phyloP scores from a whole-genome alignment of 805 yeast species.

The Komagataella pastoris region DNA sequence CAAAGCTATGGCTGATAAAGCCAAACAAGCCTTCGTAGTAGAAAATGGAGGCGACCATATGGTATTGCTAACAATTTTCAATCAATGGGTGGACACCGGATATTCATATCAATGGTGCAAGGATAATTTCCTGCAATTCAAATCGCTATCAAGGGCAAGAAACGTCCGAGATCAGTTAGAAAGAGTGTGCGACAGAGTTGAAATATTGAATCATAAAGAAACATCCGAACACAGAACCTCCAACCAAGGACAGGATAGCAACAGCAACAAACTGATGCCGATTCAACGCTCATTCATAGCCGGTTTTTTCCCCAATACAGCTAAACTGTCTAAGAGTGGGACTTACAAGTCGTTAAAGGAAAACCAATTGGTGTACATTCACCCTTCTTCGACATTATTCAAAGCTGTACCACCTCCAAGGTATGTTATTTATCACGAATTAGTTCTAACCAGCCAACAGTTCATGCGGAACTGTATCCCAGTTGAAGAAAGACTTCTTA shows the following conservation, averaged over 20 bases:
- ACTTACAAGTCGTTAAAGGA: slow-evolving; percentile 53
- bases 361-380: slow-evolving; percentile 64
- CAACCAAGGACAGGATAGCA: slow-evolving; percentile 1
- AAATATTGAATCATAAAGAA: slow-evolving; percentile 22
- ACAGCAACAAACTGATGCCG: slow-evolving; percentile 11
- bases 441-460: slow-evolving; percentile 77
- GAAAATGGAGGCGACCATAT: slow-evolving; percentile 63
- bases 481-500: slow-evolving; percentile 31
- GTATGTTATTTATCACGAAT: slow-evolving; percentile 65
- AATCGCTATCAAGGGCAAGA: slow-evolving; percentile 52
- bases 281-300: slow-evolving; percentile 45
- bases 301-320: slow-evolving; percentile 60
- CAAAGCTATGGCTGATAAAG: slow-evolving; percentile 51
- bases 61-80: slow-evolving; percentile 58
- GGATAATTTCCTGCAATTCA: slow-evolving; percentile 70
- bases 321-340: slow-evolving; percentile 45
- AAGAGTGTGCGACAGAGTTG: slow-evolving; percentile 41
- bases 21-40: slow-evolving; percentile 39
- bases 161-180: slow-evolving; percentile 63
- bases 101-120: slow-evolving; percentile 72
- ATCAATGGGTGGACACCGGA: slow-evolving; percentile 61
- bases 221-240: slow-evolving; percentile 15
- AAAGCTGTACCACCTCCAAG: slow-evolving; percentile 60
- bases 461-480: slow-evolving; percentile 76
- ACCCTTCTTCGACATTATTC: slow-evolving; percentile 72